A percentile compares a stretch with the other conserved stretches of the same genome.
Evolutionary conservation across 2,329 filamentous ascomycete genomes (phyloP).

Genomic region (Epichloe baconii): DNA sequence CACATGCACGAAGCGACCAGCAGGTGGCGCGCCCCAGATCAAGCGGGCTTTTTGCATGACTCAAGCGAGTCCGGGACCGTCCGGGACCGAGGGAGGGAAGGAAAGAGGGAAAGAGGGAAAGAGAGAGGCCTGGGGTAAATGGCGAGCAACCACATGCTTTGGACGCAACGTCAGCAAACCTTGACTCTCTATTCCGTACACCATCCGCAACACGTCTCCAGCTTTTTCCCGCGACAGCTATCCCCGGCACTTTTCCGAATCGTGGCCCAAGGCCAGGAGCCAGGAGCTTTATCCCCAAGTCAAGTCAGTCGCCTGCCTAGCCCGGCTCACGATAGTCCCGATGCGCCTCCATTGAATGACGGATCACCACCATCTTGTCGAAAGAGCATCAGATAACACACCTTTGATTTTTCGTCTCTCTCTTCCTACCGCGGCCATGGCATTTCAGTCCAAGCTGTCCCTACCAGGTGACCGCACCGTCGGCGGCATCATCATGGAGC

Average conservation of each 20-base stretch:
- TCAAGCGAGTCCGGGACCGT: no score
- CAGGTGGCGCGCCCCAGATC: background rate
- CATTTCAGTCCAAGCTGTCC: slow-evolving; percentile 59
- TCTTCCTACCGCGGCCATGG: slow-evolving; percentile 37
- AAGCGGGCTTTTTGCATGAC: background rate
- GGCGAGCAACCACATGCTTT: slow-evolving; percentile 1
- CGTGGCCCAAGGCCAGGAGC: no score
- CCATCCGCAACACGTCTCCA: background rate
- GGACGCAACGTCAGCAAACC: background rate
- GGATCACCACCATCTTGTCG: no score
- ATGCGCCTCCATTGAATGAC: no score
- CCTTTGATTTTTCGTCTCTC: no score
- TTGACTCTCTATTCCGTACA: background rate
- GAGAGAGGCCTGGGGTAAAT: background rate
- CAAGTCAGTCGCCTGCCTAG: no score
- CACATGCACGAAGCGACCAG: background rate
- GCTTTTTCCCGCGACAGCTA: background rate
- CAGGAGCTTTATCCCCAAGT: no score
- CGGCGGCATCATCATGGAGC: slow-evolving; percentile 48
- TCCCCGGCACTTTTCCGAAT: no score
- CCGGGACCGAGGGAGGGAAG: background rate
- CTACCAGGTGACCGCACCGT: slow-evolving; percentile 49
- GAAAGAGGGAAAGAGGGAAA: background rate
- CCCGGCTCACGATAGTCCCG: no score
- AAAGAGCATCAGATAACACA: no score